phyloP scores from a whole-genome alignment of 306 rosid genomes.

The Begonia loranthoides region DNA sequence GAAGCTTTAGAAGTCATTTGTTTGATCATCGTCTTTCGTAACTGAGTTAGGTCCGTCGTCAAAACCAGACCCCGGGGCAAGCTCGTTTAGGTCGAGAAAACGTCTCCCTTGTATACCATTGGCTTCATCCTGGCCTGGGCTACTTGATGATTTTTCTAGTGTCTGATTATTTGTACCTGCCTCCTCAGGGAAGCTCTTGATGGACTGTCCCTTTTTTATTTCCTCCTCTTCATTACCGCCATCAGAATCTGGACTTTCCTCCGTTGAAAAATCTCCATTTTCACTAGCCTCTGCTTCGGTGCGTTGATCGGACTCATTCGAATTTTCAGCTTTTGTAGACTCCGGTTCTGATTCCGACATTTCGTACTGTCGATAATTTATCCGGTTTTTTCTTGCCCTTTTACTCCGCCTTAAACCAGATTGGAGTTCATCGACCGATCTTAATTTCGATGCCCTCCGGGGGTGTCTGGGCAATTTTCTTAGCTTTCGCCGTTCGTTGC shows the following conservation, averaged over 20 bases:
- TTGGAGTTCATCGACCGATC: constrained; percentile 74
- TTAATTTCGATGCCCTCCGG: constrained; percentile 74
- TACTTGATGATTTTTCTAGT: constrained; percentile 44
- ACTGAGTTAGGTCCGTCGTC: constrained; percentile 62
- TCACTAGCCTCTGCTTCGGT: constrained; percentile 62
- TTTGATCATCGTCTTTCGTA: constrained; percentile 58
- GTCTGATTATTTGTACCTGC: constrained; percentile 44
- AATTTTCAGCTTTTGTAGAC: constrained; percentile 42
- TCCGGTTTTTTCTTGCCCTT: constrained; percentile 75
- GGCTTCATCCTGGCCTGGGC: constrained; percentile 62
- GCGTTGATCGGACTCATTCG: constrained; percentile 38
- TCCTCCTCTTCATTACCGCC: constrained; percentile 41
- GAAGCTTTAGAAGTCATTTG: constrained; percentile 51
- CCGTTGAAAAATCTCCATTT: constrained; percentile 53
- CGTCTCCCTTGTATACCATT: constrained; percentile 57
- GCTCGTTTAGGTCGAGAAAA: constrained; percentile 91
- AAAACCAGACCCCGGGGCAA: constrained; percentile 88
- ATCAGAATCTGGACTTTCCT: constrained; percentile 66
- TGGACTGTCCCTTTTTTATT: constrained; percentile 47
- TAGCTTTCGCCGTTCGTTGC: constrained; percentile 54
- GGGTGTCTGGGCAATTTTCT: constrained; percentile 62
- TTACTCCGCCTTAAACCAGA: constrained; percentile 92
- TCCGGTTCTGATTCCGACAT: constrained; percentile 85
- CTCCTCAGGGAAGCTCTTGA: constrained; percentile 24
- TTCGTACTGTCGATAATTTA: constrained; percentile 69